Conservation (phyloP, 768 basidiomycete genomes). For the Tulasnella sp. region DNA sequence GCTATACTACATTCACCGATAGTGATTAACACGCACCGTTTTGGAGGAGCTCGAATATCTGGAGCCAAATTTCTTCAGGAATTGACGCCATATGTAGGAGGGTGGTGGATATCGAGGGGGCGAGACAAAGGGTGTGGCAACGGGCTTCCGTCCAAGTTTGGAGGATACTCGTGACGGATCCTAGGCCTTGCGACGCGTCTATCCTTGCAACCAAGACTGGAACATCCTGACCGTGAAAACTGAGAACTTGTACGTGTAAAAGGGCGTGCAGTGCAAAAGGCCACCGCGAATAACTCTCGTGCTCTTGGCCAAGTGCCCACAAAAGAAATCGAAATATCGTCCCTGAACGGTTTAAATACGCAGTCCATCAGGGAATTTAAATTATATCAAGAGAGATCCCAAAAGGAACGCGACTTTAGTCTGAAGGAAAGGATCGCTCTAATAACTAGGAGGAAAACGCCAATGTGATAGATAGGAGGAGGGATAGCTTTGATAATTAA, state of each 20-base stretch:
- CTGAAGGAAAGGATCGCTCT: not conserved
- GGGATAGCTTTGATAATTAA: not conserved
- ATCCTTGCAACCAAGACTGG: not conserved
- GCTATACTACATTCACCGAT: not conserved
- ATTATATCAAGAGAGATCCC: not conserved
- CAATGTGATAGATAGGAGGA: not conserved
- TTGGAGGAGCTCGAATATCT: too few relatives aligned
- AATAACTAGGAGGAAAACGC: not conserved
- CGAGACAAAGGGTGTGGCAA: too few relatives aligned
- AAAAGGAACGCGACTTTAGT: not conserved
- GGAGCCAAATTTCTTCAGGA: too few relatives aligned
- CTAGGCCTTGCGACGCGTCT: too few relatives aligned
- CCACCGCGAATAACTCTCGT: too few relatives aligned
- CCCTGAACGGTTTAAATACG: not conserved
- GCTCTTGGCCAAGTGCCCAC: too few relatives aligned
- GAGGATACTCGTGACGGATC: too few relatives aligned
- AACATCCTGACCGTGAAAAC: not conserved
- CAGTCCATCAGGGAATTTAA: not conserved
- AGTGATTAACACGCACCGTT: not conserved
- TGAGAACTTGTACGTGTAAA: not conserved
- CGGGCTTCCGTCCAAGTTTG: too few relatives aligned
- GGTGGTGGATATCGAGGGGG: too few relatives aligned
- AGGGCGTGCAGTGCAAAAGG: not conserved
- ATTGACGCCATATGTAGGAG: constrained; percentile 17
- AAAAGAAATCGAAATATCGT: not conserved